Percentiles rank a stretch among this genome's conserved stretches.
Conservation (phyloP, 192 early-diverging fungal genomes). For the Chytriomyces confervae region DNA sequence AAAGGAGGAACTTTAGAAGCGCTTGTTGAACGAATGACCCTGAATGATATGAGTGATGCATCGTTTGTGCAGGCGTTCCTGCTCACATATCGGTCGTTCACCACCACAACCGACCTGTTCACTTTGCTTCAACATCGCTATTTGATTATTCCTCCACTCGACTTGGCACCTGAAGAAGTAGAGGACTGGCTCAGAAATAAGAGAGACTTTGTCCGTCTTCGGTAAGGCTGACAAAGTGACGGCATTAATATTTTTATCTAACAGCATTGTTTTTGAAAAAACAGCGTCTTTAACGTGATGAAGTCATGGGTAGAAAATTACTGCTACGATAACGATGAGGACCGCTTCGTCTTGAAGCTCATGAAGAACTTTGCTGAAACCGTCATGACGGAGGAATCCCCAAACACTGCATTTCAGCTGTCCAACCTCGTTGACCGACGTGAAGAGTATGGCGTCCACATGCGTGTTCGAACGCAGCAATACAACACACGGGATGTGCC, state of each 20-base stretch:
- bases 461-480: constrained; percentile 18
- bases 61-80: constrained; percentile 88
- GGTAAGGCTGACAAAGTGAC: constrained; percentile 23
- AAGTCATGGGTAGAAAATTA: constrained; percentile 97
- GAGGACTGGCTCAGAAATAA: constrained; percentile 86
- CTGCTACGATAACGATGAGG: constrained; percentile 78
- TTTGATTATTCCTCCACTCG: constrained; percentile 72
- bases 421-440: constrained; percentile 81
- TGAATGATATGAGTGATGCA: constrained; percentile 72
- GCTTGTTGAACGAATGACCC: constrained; percentile 73
- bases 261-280: not conserved
- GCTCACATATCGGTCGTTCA: constrained; percentile 94
- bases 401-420: constrained; percentile 68
- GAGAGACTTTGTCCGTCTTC: constrained; percentile 86
- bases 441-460: constrained; percentile 51
- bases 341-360: constrained; percentile 64
- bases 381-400: constrained; percentile 54
- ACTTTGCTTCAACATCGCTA: constrained; percentile 78
- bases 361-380: constrained; percentile 78
- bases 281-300: constrained; percentile 87
- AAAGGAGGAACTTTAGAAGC: constrained; percentile 74
- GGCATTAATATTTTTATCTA: constrained; percentile 3
- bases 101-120: constrained; percentile 78
- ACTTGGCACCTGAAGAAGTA: constrained; percentile 67
- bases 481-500: constrained; percentile 53